These are phyloP conservation scores for Tinospora cordifolia DNA, from an alignment of 164 flowering plant species.

Conservation along the genomic window DNA sequence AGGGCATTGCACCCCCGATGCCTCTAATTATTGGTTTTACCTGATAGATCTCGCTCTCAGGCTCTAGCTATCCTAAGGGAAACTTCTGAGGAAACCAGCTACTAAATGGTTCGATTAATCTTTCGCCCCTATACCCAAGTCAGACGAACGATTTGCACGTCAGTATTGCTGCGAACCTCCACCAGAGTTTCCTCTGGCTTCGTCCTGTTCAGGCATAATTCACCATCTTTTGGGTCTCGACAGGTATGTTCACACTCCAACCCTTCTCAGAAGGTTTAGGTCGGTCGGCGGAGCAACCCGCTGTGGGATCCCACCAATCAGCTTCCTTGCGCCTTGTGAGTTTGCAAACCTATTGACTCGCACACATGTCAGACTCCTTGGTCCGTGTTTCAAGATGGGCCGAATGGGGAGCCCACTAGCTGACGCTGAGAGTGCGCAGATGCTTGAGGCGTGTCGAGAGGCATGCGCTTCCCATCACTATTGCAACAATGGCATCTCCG, in stretches of 20 bases:
- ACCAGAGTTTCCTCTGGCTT: constrained; percentile 5
- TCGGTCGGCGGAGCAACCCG: not conserved
- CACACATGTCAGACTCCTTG: constrained; percentile 3
- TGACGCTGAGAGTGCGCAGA: not conserved
- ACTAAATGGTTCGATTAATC: constrained; percentile 12
- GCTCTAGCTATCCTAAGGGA: too few relatives aligned
- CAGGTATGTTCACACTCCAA: not conserved
- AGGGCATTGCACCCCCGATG: too few relatives aligned
- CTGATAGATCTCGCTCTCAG: too few relatives aligned
- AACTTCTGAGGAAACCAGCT: constrained; percentile 6
- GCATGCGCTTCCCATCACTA: constrained; percentile 4
- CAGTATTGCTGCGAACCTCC: constrained; percentile 25
- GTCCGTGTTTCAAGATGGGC: not conserved
- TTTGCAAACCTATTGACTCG: constrained; percentile 12
- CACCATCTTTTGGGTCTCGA: not conserved
- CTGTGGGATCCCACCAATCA: constrained; percentile 4
- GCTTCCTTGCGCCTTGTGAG: not conserved
- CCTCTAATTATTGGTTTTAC: too few relatives aligned
- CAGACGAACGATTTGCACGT: not conserved
- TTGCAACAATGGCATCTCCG: constrained; percentile 25
- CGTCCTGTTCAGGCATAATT: not conserved
- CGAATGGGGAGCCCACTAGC: constrained; percentile 2
- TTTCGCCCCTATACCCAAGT: not conserved
- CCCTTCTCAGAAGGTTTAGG: not conserved
- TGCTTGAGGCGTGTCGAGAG: not conserved